phyloP scores from a whole-genome alignment of 2,329 filamentous ascomycete species.

The Lasiodiplodia citricola region DNA sequence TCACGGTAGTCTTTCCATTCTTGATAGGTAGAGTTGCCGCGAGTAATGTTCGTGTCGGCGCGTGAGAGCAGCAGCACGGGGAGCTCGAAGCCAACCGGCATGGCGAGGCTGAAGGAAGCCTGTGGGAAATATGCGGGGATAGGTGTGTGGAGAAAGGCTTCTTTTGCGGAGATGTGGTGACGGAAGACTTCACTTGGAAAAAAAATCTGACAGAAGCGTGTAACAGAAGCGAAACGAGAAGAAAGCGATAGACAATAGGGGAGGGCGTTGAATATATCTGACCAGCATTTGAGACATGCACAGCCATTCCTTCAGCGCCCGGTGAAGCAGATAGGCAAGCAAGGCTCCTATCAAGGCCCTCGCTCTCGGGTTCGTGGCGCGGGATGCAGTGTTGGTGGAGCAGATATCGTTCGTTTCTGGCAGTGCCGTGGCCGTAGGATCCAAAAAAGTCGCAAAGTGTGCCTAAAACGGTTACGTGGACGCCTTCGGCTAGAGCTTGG shows the following conservation, averaged over 20 bases:
- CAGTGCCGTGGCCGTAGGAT: conserved; percentile 2
- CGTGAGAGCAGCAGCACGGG: conserved; percentile 8
- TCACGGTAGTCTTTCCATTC: conserved; percentile 34
- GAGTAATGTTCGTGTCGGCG: conserved; percentile 1
- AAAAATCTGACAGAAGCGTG: not conserved
- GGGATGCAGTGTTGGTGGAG: conserved; percentile 2
- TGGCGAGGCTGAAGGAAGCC: conserved; percentile 5
- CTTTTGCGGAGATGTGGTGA: not conserved
- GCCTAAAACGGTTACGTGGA: not conserved
- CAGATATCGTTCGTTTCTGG: conserved; percentile 4
- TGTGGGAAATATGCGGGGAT: not conserved
- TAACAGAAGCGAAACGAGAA: not conserved
- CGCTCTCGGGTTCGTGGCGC: conserved; percentile 18
- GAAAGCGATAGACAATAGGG: not conserved
- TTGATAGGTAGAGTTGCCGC: conserved; percentile 28
- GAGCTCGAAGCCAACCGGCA: conserved; percentile 4
- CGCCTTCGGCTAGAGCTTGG: conserved; percentile 16
- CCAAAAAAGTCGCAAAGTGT: conserved; percentile 9
- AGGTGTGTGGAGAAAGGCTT: not conserved
- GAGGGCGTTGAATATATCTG: not conserved
- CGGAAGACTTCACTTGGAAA: not conserved
- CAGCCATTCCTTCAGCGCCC: conserved; percentile 1
- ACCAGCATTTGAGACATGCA: conserved; percentile 15
- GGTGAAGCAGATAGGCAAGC: conserved; percentile 2
- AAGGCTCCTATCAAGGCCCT: conserved; percentile 9